A percentile compares a stretch with the other conserved stretches of the same genome.
phyloP scores from a whole-genome alignment of 768 basidiomycete genomes.

The Boletus sp. region DNA sequence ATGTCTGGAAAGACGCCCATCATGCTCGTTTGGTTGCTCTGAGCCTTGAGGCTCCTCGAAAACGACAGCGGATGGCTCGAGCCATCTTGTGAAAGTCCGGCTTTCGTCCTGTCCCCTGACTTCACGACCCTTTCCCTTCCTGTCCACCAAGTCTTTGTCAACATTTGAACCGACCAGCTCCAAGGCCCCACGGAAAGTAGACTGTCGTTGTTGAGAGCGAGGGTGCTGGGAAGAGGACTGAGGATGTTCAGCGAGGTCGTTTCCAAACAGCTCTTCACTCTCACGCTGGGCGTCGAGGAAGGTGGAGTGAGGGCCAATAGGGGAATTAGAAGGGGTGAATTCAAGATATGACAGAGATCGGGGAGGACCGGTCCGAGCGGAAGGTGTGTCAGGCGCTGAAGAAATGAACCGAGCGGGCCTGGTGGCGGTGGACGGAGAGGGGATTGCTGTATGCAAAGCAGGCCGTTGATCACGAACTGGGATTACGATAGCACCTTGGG shows the following conservation, averaged over 20 bases:
- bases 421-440: slow-evolving; percentile 2
- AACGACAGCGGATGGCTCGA: slow-evolving; percentile 44
- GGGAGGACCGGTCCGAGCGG: slow-evolving; percentile 69
- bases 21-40: slow-evolving; percentile 23
- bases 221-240: slow-evolving; percentile 30
- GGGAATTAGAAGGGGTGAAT: slow-evolving; percentile 50
- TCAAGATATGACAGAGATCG: slow-evolving; percentile 63
- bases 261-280: slow-evolving; percentile 27
- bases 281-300: slow-evolving; percentile 28
- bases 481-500: not conserved
- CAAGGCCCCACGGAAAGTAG: slow-evolving; percentile 62
- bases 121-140: slow-evolving; percentile 55
- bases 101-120: slow-evolving; percentile 46
- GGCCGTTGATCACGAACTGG: slow-evolving; percentile 11
- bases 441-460: slow-evolving; percentile 13
- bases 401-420: slow-evolving; percentile 5
- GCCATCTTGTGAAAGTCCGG: slow-evolving; percentile 57
- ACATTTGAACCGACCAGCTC: slow-evolving; percentile 38
- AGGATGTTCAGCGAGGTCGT: slow-evolving; percentile 35
- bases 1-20: slow-evolving; percentile 18
- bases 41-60: slow-evolving; percentile 29
- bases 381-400: slow-evolving; percentile 45
- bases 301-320: slow-evolving; percentile 28
- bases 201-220: slow-evolving; percentile 26
- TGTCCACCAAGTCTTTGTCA: slow-evolving; percentile 44